phyloP scores from a whole-genome alignment of 176 grass and related monocot genomes.

The Aegilops longissima region DNA sequence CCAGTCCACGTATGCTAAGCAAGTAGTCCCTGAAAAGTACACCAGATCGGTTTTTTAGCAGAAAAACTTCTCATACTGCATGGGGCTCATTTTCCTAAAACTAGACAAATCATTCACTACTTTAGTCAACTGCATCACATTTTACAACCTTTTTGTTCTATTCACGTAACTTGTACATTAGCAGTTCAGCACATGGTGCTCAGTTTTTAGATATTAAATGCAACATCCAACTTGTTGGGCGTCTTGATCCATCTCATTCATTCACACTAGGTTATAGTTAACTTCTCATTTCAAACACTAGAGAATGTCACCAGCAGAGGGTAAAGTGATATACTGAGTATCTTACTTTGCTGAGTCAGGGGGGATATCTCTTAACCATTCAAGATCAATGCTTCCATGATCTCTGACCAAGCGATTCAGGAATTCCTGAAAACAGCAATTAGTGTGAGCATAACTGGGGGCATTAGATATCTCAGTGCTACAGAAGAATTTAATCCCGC shows the following conservation, averaged over 20 bases:
- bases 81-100: conserved; percentile 3
- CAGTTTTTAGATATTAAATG: conserved; percentile 23
- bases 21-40: conserved; percentile 84
- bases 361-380: conserved; percentile 78
- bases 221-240: background rate
- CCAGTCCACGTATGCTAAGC: conserved; percentile 90
- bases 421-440: conserved; percentile 64
- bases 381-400: conserved; percentile 96
- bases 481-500: background rate
- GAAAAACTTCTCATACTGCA: conserved; percentile 31
- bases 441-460: conserved; percentile 26
- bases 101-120: background rate
- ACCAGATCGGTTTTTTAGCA: conserved; percentile 19
- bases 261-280: background rate
- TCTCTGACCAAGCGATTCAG: conserved; percentile 84
- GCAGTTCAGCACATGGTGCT: background rate
- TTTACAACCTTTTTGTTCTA: background rate
- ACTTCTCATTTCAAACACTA: conserved; percentile 18
- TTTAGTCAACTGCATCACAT: conserved; percentile 15
- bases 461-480: conserved; percentile 11
- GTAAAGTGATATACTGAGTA: conserved; percentile 20
- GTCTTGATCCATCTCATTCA: conserved; percentile 7
- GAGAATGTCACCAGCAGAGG: conserved; percentile 17
- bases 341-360: conserved; percentile 87
- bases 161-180: conserved; percentile 14